Percentiles rank a stretch among this genome's conserved stretches.
phyloP scores from a whole-genome alignment of 2,329 filamentous ascomycete genomes.

The Coniochaeta pulveracea region DNA sequence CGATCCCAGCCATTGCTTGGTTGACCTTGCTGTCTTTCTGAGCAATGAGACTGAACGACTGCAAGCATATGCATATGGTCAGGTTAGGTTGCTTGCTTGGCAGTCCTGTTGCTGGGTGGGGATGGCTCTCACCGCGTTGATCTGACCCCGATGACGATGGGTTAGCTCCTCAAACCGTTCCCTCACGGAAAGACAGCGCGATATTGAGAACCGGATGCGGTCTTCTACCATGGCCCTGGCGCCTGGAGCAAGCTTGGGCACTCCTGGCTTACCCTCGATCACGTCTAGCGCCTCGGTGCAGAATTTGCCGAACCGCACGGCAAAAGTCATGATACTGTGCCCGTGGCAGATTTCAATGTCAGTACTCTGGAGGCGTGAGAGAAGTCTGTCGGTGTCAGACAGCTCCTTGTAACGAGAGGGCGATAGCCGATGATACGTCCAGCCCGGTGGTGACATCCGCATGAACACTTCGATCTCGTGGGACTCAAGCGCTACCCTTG shows the following conservation, averaged over 20 bases:
- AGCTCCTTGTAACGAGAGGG: not conserved
- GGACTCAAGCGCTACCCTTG: slow-evolving; percentile 1
- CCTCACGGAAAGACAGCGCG: not conserved
- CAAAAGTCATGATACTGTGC: not conserved
- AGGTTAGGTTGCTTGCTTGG: not conserved
- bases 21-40: slow-evolving; percentile 1
- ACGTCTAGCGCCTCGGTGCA: not conserved
- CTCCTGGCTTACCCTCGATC: not conserved
- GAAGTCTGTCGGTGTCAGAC: not conserved
- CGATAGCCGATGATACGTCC: too few relatives aligned
- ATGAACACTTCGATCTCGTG: not conserved
- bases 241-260: not conserved
- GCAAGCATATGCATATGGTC: not conserved
- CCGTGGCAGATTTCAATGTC: slow-evolving; percentile 2
- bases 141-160: not conserved
- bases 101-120: too few relatives aligned
- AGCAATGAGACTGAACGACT: slow-evolving; percentile 4
- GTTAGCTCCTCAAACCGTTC: not conserved
- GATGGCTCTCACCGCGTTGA: slow-evolving; percentile 1
- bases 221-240: not conserved
- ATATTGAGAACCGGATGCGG: slow-evolving; percentile 1
- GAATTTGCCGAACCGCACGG: not conserved
- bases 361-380: not conserved
- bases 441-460: not conserved
- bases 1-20: too few relatives aligned